These are phyloP conservation scores for Phytophthora chlamydospora DNA, from an alignment of 352 stramenopile species.

Conservation along the genomic window DNA sequence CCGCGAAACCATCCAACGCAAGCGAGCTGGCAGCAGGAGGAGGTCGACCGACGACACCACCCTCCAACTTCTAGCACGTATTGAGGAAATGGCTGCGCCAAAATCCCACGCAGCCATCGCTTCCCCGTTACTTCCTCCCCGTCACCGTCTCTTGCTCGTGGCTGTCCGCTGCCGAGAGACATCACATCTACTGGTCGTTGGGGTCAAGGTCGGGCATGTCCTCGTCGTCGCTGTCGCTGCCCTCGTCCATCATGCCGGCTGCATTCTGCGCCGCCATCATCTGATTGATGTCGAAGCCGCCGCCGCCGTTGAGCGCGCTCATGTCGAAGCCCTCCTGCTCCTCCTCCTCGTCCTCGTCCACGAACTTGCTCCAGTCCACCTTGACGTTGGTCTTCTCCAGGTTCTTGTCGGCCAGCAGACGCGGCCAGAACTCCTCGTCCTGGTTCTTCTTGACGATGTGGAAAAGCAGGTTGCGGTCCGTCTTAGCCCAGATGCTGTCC, in stretches of 20 bases:
- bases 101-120: neutral
- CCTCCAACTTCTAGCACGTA: slow-evolving; percentile 13
- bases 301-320: slow-evolving; percentile 83
- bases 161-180: neutral
- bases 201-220: slow-evolving; percentile 87
- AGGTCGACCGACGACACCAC: slow-evolving; percentile 2
- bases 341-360: slow-evolving; percentile 97
- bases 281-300: slow-evolving; percentile 95
- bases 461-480: slow-evolving; percentile 95
- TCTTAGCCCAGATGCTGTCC: slow-evolving; percentile 96
- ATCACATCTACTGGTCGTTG: slow-evolving; percentile 40
- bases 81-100: neutral
- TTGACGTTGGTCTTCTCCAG: slow-evolving; percentile 97
- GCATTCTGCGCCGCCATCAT: slow-evolving; percentile 92
- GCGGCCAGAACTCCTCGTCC: slow-evolving; percentile 95
- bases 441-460: slow-evolving; percentile 96
- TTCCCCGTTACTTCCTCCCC: neutral
- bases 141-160: slow-evolving; percentile 2
- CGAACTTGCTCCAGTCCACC: slow-evolving; percentile 97
- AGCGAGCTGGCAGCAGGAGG: slow-evolving; percentile 17
- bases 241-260: slow-evolving; percentile 70
- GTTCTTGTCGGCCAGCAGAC: slow-evolving; percentile 95
- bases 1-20: slow-evolving; percentile 17
- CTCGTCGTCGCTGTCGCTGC: slow-evolving; percentile 80
- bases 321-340: slow-evolving; percentile 88